Evolutionary conservation across 495 filamentous ascomycete genomes (phyloP).

Genomic region (Sordaria brevicollis): DNA sequence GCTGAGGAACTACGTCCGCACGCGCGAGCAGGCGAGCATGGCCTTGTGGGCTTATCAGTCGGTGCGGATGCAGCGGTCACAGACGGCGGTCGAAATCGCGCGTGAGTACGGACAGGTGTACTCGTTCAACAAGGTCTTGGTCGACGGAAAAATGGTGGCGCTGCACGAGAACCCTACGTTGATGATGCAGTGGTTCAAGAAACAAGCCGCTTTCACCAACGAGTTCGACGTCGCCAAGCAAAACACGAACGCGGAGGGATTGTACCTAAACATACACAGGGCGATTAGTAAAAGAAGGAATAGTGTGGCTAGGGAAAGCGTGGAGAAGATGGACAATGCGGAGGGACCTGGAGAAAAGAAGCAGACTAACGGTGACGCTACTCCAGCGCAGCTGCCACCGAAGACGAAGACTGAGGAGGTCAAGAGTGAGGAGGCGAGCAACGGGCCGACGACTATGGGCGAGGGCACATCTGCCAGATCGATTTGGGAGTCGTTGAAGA

Average conservation of each 20-base stretch:
- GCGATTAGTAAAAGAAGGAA: too few relatives aligned
- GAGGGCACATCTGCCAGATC: neutral
- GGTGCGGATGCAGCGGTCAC: conserved; percentile 19
- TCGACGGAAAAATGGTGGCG: neutral
- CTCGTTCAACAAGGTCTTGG: conserved; percentile 15
- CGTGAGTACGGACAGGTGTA: conserved; percentile 24
- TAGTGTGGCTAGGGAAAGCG: neutral
- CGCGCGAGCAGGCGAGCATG: conserved; percentile 2
- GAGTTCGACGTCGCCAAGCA: conserved; percentile 22
- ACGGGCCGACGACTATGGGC: neutral
- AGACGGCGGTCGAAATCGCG: conserved; percentile 21
- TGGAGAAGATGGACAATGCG: neutral
- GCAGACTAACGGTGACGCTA: too few relatives aligned
- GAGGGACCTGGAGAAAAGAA: neutral
- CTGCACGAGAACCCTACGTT: conserved; percentile 25
- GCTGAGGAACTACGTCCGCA: conserved; percentile 12
- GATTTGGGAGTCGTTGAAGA: neutral
- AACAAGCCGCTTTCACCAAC: conserved; percentile 22
- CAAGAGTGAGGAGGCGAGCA: neutral
- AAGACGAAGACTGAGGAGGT: neutral
- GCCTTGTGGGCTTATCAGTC: conserved; percentile 21
- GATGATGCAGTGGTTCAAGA: conserved; percentile 18
- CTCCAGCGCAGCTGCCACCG: too few relatives aligned
- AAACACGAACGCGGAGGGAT: conserved; percentile 11
- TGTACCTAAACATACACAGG: too few relatives aligned